A percentile compares a stretch with the other conserved stretches of the same genome.
Conservation (phyloP, 306 rosid species). For the Citrullus colocynthis region DNA sequence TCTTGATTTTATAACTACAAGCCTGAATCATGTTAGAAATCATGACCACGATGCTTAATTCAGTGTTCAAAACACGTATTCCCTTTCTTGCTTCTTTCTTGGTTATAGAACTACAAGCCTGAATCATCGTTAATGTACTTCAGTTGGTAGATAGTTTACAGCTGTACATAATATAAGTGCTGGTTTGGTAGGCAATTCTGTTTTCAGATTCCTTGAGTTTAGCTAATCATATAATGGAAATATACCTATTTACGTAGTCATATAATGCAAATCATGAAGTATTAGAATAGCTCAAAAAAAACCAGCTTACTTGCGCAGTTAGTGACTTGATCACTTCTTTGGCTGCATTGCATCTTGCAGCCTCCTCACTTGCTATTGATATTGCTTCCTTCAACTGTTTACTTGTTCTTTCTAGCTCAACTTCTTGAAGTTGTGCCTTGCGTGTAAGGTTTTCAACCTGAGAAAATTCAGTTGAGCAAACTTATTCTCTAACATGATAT, state of each 20-base stretch:
- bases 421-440: constrained; percentile 78
- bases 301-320: constrained; percentile 73
- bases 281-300: neutral
- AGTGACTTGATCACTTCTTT: constrained; percentile 98
- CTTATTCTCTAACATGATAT: neutral
- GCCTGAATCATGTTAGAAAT: no score
- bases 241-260: neutral
- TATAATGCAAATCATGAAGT: neutral
- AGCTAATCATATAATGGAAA: no score
- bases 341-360: constrained; percentile 85
- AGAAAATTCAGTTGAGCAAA: constrained; percentile 13
- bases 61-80: no score
- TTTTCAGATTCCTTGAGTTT: no score
- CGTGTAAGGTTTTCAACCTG: constrained; percentile 88
- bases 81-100: no score
- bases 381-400: constrained; percentile 91
- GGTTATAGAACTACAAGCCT: no score
- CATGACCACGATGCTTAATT: no score
- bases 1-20: no score
- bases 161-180: no score
- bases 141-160: no score
- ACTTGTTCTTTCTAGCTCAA: constrained; percentile 82
- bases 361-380: constrained; percentile 81
- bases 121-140: no score
- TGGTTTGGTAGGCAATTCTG: no score